Evolutionary conservation across 495 filamentous ascomycete genomes (phyloP).

Genomic region (Aspergillus conjunctus): DNA sequence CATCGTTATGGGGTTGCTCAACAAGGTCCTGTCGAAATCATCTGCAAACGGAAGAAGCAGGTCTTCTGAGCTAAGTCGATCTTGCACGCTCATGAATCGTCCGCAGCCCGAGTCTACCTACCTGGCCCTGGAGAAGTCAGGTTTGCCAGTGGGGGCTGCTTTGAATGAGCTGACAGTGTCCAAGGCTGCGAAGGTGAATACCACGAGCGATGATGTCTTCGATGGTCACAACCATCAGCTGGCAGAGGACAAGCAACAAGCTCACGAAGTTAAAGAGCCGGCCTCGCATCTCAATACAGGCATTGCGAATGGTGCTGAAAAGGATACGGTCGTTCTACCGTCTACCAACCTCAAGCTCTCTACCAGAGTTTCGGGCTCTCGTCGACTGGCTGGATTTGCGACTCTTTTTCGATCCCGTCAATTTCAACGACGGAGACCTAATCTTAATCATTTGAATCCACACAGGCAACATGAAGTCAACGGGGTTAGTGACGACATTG

Average conservation of each 20-base stretch:
- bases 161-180: background rate
- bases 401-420: slow-evolving; percentile 26
- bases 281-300: background rate
- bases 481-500: background rate
- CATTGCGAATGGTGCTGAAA: background rate
- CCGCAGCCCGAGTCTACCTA: background rate
- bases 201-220: background rate
- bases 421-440: slow-evolving; percentile 11
- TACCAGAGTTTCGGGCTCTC: slow-evolving; percentile 10
- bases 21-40: slow-evolving; percentile 12
- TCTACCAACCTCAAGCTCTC: slow-evolving; percentile 6
- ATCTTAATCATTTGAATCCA: background rate
- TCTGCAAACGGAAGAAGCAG: background rate
- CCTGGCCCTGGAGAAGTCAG: background rate
- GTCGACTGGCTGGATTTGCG: slow-evolving; percentile 21
- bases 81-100: slow-evolving; percentile 8
- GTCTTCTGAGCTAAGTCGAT: slow-evolving; percentile 7
- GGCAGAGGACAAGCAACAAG: background rate
- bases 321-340: background rate
- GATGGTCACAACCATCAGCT: background rate
- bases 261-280: background rate
- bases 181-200: background rate
- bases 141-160: background rate
- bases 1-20: slow-evolving; percentile 19
- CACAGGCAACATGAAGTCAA: background rate